phyloP scores from a whole-genome alignment of 2,329 filamentous ascomycete genomes.

The Stemphylium lycopersici region DNA sequence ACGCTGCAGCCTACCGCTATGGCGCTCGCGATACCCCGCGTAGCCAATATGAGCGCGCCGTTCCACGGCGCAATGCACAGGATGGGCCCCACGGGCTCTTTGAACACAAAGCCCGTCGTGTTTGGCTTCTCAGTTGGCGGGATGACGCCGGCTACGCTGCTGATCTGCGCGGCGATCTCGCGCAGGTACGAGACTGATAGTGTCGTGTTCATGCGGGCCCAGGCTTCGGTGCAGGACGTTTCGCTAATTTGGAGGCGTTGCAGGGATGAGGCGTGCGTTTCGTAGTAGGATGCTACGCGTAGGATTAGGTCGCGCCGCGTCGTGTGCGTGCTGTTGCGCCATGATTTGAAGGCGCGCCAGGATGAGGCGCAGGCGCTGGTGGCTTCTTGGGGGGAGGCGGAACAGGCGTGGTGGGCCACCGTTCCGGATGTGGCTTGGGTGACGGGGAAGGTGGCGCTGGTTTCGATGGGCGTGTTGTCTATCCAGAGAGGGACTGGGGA shows the following conservation, averaged over 20 bases:
- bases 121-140: slow-evolving; percentile 36
- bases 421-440: slow-evolving; percentile 59
- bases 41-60: slow-evolving; percentile 52
- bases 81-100: slow-evolving; percentile 33
- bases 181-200: slow-evolving; percentile 50
- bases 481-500: slow-evolving; percentile 51
- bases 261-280: slow-evolving; percentile 64
- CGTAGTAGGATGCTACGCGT: slow-evolving; percentile 68
- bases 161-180: slow-evolving; percentile 52
- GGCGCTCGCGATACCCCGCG: slow-evolving; percentile 52
- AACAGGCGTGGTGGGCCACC: slow-evolving; percentile 60
- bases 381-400: slow-evolving; percentile 60
- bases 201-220: slow-evolving; percentile 45
- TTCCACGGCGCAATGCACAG: slow-evolving; percentile 50
- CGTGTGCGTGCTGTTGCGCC: slow-evolving; percentile 67
- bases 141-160: slow-evolving; percentile 23
- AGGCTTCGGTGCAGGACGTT: slow-evolving; percentile 55
- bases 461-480: slow-evolving; percentile 49
- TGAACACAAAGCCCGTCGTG: slow-evolving; percentile 40
- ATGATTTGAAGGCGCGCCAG: slow-evolving; percentile 67
- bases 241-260: slow-evolving; percentile 63
- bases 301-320: slow-evolving; percentile 71
- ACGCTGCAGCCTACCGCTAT: slow-evolving; percentile 61
- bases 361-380: slow-evolving; percentile 64
- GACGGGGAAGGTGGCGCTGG: slow-evolving; percentile 57